These are phyloP conservation scores for Brassica rapa DNA, from an alignment of 345 rosid species.

Conservation along the genomic window DNA sequence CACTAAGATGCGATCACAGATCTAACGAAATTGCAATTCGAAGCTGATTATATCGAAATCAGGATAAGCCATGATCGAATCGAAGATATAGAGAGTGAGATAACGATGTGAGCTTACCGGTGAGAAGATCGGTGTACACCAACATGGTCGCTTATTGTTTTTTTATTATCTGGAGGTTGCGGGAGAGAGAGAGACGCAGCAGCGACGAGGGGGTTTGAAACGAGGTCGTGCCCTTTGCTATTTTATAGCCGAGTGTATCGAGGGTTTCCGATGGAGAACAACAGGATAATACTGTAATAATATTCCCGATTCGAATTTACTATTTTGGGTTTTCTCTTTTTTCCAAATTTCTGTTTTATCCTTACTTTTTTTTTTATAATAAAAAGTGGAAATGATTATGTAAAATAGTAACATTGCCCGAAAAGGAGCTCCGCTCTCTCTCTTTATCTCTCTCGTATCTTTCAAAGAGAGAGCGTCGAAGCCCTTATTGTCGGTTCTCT, in stretches of 20 bases:
- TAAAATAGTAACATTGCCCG: background rate
- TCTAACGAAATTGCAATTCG: slow-evolving; percentile 14
- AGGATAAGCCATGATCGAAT: background rate
- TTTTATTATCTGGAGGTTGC: background rate
- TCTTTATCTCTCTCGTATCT: too few relatives aligned
- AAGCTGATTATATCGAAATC: background rate
- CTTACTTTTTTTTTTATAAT: background rate
- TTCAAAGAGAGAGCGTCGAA: too few relatives aligned
- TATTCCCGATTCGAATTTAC: background rate
- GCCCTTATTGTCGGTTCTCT: too few relatives aligned
- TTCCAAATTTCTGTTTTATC: background rate
- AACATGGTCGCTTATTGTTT: slow-evolving; percentile 68
- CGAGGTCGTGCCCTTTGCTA: background rate
- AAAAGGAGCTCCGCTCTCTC: too few relatives aligned
- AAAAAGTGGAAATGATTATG: background rate
- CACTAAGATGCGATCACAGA: slow-evolving; percentile 8
- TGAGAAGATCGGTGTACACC: slow-evolving; percentile 84
- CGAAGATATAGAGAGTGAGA: background rate
- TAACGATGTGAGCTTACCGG: slow-evolving; percentile 47
- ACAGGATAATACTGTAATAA: background rate
- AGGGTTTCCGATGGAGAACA: slow-evolving; percentile 37
- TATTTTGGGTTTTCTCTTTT: background rate
- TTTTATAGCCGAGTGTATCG: slow-evolving; percentile 27
- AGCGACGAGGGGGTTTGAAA: slow-evolving; percentile 27
- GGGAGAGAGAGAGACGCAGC: slow-evolving; percentile 36